Conservation (phyloP, 805 yeast genomes). For the Yarrowia bubula region DNA sequence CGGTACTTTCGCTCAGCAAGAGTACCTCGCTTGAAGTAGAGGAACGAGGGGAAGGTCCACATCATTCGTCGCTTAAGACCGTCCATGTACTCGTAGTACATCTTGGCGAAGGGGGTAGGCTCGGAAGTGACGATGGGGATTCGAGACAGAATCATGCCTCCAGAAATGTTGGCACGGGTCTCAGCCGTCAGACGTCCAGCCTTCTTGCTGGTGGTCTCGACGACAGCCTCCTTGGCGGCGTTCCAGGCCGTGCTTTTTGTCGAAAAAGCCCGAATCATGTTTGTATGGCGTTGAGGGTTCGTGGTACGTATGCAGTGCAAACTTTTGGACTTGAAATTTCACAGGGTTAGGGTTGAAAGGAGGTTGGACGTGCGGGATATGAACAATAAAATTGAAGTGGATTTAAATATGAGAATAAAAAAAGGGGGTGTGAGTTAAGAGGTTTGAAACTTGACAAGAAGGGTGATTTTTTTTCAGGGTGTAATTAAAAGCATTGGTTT, state of each 20-base stretch:
- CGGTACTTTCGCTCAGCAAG: slow-evolving; percentile 78
- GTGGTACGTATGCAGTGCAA: slow-evolving; percentile 4
- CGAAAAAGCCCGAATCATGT: slow-evolving; percentile 23
- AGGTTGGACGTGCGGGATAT: not conserved
- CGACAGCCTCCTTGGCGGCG: slow-evolving; percentile 16
- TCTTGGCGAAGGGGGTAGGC: slow-evolving; percentile 64
- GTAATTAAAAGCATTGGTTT: not conserved
- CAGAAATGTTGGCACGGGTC: slow-evolving; percentile 31
- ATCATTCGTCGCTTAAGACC: slow-evolving; percentile 85
- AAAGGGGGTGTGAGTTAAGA: too few species aligned
- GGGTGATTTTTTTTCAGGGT: too few species aligned
- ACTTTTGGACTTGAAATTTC: slow-evolving; percentile 10
- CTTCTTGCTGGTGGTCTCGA: slow-evolving; percentile 3
- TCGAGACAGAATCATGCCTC: slow-evolving; percentile 66
- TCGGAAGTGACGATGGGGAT: slow-evolving; percentile 83
- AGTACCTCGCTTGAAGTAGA: slow-evolving; percentile 86
- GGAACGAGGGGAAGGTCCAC: slow-evolving; percentile 97
- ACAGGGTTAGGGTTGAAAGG: slow-evolving; percentile 7
- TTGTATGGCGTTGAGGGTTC: not conserved
- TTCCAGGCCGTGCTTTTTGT: slow-evolving; percentile 20
- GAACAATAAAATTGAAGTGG: too few species aligned
- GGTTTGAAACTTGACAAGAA: too few species aligned
- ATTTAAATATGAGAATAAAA: too few species aligned
- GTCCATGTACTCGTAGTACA: slow-evolving; percentile 77
- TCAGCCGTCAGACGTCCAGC: slow-evolving; percentile 20